phyloP scores from a whole-genome alignment of 305 asterid species.

The Lippia alba region DNA sequence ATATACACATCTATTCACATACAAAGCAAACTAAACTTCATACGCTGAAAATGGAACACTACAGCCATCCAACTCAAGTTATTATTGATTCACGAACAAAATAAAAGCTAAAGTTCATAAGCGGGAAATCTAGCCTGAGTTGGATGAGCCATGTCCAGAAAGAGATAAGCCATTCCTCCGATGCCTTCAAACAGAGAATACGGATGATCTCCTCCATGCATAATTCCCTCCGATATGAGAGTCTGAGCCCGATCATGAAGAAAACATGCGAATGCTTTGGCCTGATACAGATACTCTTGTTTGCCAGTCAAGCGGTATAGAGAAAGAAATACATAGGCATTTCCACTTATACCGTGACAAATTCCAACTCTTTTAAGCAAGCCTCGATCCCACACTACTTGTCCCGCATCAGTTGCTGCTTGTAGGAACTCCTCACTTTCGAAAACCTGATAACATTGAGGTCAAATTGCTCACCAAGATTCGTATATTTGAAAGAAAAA shows the following conservation, averaged over 20 bases:
- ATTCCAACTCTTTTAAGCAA: slow-evolving; percentile 87
- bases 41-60: neutral
- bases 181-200: slow-evolving; percentile 84
- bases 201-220: slow-evolving; percentile 89
- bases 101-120: slow-evolving; percentile 54
- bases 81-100: neutral
- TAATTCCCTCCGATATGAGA: slow-evolving; percentile 68
- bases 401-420: slow-evolving; percentile 77
- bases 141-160: slow-evolving; percentile 71
- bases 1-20: slow-evolving; percentile 10
- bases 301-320: slow-evolving; percentile 75
- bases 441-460: slow-evolving; percentile 61
- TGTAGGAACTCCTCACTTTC: slow-evolving; percentile 65
- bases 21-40: neutral
- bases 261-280: slow-evolving; percentile 81
- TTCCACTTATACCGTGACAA: slow-evolving; percentile 90
- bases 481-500: neutral
- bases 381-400: slow-evolving; percentile 86
- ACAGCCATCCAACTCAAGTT: neutral
- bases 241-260: slow-evolving; percentile 63
- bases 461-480: slow-evolving; percentile 6
- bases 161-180: slow-evolving; percentile 78
- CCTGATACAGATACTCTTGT: slow-evolving; percentile 68
- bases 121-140: slow-evolving; percentile 73
- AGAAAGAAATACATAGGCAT: slow-evolving; percentile 78